Evolutionary conservation across 805 yeast species (phyloP), one percentile per base, ranked within the genome.

Genomic region (Pichia occidentalis): DNA sequence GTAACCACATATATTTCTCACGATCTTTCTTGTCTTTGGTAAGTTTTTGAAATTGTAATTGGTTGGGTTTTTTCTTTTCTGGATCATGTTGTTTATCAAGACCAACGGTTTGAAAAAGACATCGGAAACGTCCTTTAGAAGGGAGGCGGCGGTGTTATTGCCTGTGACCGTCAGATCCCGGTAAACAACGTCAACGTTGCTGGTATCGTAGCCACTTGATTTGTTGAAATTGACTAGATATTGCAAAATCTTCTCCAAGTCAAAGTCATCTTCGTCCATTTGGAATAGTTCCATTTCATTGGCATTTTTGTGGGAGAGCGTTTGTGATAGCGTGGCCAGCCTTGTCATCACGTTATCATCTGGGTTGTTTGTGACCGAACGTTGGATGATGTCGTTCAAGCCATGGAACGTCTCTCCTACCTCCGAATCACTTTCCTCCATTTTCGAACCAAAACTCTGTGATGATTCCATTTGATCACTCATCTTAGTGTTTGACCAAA

Each of bases 101-200:
- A 42, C 31, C 13, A 46, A 5, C 2, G 60, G 58, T 24, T 47
- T 49, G 18, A 54, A 49, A 22, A 71, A 55, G 5, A 71, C 42
- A 50, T 71, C 74, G 12, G 60, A 54, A 20, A 66, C 65, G 14
- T 78, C 70, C 24, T 64, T 61, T 19, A 62, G 60, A 42, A 63
- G 53, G 0, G 75, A 56, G 37, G 71, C 65, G 7, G 70, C 54
- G 38, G 67, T 64, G 47, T 73, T 76, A 28, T 63, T 58, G 34
- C 80, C 80, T 36, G 47, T 56, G 17, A 67, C 65, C n/a, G 64
- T 51, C 29, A 72, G 53, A 47, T 67, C 63, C 39, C 58, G 47
- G 48, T 70, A 65, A 3, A 57, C 50, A 3, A 75, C 65, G 43
- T 76, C 77, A 10, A 72, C 19, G 56, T 57, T 25, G 52, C 59